Percentiles rank a stretch among this genome's conserved stretches.
phyloP scores from a whole-genome alignment of 164 flowering plant species.

The Santalum album region DNA sequence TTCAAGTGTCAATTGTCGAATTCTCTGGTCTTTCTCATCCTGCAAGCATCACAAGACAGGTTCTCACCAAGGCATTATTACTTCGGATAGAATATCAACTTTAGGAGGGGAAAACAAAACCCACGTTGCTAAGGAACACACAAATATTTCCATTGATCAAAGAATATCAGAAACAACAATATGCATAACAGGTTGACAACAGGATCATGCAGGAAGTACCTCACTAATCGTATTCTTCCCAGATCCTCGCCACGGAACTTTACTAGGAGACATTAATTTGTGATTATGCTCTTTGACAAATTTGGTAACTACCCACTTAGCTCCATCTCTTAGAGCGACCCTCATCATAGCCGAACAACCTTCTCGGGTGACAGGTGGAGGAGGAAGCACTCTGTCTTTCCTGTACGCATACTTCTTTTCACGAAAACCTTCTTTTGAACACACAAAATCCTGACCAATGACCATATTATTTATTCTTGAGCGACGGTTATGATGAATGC shows the following conservation, averaged over 20 bases:
- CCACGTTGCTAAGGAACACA: no score
- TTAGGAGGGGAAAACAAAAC: no score
- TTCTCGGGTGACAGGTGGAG: slow-evolving; percentile 41
- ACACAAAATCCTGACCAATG: slow-evolving; percentile 48
- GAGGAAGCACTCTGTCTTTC: slow-evolving; percentile 14
- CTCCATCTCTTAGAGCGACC: slow-evolving; percentile 28
- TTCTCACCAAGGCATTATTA: no score
- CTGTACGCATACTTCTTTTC: slow-evolving; percentile 12
- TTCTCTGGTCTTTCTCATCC: no score
- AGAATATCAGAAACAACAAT: no score
- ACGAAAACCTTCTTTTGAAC: slow-evolving; percentile 48
- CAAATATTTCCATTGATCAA: no score
- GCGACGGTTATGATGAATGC: slow-evolving; percentile 37
- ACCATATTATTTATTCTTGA: slow-evolving; percentile 31
- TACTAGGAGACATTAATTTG: slow-evolving; percentile 28
- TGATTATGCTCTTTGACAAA: slow-evolving; percentile 35
- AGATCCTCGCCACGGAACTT: slow-evolving; percentile 36
- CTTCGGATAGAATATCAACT: no score
- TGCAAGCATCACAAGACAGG: no score
- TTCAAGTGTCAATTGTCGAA: no score
- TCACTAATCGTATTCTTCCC: slow-evolving; percentile 28
- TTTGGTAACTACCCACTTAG: slow-evolving; percentile 32
- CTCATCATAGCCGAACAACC: slow-evolving; percentile 44
- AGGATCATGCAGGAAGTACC: no score
- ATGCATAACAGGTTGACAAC: no score